Evolutionary conservation across 2,329 filamentous ascomycete species (phyloP), one percentile per base, ranked within the genome.

Genomic region (Bipolaris sorokiniana): DNA sequence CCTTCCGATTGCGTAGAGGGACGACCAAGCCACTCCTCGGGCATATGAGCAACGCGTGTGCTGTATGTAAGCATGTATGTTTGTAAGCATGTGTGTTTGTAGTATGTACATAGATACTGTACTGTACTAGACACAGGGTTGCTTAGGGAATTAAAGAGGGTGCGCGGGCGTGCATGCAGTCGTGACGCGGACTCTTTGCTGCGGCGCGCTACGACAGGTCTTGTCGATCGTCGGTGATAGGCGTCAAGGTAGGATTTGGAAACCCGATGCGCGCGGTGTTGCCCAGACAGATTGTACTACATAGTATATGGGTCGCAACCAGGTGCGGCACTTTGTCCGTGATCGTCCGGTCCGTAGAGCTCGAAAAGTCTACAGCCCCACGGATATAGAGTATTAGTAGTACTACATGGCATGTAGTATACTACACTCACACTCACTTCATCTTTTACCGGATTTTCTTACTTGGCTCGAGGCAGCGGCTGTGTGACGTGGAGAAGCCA

Each of bases 91-190:
- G 26, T 28, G 4, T 28, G 26, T 28, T 28, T 28, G 26, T 28
- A 28, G 3, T 5, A 3, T 3, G 26, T 28, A 28, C 26, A 28
- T 10, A 28, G 26, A 9, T 28, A 28, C 2, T 28, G 26, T 28
- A 28, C 9, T 28, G 9, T 10, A 10, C 26, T 28, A 33, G 16
- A 36, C 20, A 42, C 40, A 34, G 46, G 40, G 51, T 38, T 50
- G 26, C 20, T 18, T 16, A 51, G 41, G 46, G 47, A 50, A 37
- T 36, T 26, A 28, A 47, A 13, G 15, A 49, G 23, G 26, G 23
- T 46, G 18, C 40, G 31, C 48, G 37, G 47, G 34, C 51, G 54
- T 52, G 54, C 54, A 42, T 54, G 44, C 28, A 48, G 48, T 44
- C 22, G 44, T 36, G 37, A 51, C 38, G 44, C 18, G 37, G 52